A percentile compares a stretch with the other conserved stretches of the same genome.
Conservation (phyloP, 306 rosid species). For the Trichosanthes cucumerina region DNA sequence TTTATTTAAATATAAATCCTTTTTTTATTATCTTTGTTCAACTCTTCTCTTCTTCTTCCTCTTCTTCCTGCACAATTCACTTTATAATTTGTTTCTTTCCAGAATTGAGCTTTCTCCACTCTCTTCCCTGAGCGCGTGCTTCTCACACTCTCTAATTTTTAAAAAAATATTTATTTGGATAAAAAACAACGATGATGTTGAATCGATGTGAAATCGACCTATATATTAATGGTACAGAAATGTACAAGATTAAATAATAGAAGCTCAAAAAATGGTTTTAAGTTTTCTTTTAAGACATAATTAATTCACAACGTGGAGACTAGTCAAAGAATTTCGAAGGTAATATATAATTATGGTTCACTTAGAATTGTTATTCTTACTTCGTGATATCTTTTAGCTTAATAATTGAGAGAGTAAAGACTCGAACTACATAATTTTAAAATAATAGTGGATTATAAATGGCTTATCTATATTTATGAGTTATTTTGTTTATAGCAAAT, state of each 20-base stretch:
- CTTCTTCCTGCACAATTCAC: background rate
- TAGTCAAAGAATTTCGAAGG: too few species aligned
- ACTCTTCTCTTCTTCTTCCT: background rate
- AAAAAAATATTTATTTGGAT: too few species aligned
- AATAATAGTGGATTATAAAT: too few species aligned
- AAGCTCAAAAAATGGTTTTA: background rate
- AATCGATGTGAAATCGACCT: background rate
- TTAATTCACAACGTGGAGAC: too few species aligned
- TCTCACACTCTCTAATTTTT: background rate
- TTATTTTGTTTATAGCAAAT: too few species aligned
- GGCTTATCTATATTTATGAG: too few species aligned
- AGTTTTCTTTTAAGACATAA: too few species aligned
- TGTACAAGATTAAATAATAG: background rate
- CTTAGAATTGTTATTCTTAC: too few species aligned
- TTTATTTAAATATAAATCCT: background rate
- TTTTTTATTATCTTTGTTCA: background rate
- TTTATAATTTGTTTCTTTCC: slow-evolving; percentile 14
- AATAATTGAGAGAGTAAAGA: too few species aligned
- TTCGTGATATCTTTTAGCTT: too few species aligned
- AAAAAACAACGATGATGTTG: background rate
- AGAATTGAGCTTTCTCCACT: background rate
- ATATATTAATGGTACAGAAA: background rate
- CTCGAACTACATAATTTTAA: too few species aligned
- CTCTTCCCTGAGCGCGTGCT: background rate
- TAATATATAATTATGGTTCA: too few species aligned